phyloP scores from a whole-genome alignment of 225 moss, liverwort and hornwort species.

The Ulota crispa region DNA sequence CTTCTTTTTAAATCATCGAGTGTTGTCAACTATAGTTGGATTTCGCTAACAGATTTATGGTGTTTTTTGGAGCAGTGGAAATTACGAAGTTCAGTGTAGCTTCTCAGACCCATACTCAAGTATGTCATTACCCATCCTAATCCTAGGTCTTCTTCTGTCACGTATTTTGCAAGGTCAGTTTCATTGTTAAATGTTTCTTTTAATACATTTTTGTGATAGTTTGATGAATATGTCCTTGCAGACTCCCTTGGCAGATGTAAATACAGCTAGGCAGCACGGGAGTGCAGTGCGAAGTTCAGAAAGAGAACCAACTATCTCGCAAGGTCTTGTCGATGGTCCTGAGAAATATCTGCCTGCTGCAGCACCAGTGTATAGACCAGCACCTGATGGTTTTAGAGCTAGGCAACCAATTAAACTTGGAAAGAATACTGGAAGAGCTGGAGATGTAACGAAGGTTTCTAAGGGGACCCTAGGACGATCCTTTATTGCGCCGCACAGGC shows the following conservation, averaged over 20 bases:
- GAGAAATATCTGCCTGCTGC: conserved; percentile 23
- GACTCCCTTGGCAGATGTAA: conserved; percentile 12
- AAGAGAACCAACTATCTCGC: background rate
- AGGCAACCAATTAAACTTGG: conserved; percentile 22
- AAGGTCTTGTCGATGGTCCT: conserved; percentile 5
- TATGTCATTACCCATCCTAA: conserved; percentile 7
- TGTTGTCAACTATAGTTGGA: conserved; percentile 10
- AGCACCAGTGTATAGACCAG: conserved; percentile 19
- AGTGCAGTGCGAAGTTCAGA: conserved; percentile 8
- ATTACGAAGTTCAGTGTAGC: conserved; percentile 27
- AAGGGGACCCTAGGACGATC: conserved; percentile 4
- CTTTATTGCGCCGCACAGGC: conserved; percentile 7
- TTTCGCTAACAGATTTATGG: conserved; percentile 4
- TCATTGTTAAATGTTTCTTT: background rate
- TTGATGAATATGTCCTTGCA: conserved; percentile 4
- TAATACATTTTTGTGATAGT: background rate
- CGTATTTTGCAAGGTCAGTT: conserved; percentile 15
- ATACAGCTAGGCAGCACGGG: conserved; percentile 4
- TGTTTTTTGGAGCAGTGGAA: conserved; percentile 43
- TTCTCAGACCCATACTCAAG: conserved; percentile 39
- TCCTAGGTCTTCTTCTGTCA: conserved; percentile 14
- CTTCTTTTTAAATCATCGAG: background rate
- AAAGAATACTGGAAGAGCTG: conserved; percentile 26
- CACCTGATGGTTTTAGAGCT: conserved; percentile 14
- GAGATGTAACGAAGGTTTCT: conserved; percentile 19